These are phyloP conservation scores for Aspergillus ostianus DNA, from an alignment of 495 filamentous ascomycete species.

Conservation along the genomic window DNA sequence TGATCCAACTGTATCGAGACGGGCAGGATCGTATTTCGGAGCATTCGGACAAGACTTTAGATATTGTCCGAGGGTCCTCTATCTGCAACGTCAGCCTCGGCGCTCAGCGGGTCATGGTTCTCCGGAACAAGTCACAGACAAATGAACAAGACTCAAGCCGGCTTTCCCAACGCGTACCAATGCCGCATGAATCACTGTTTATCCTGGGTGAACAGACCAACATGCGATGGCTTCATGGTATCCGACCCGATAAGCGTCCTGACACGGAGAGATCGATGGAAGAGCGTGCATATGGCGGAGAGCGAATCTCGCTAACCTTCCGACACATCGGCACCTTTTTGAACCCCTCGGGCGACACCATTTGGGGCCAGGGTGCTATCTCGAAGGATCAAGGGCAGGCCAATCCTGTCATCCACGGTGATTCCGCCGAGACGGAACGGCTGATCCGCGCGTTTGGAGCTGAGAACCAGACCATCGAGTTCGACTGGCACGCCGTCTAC, in stretches of 20 bases:
- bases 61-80: slow-evolving; percentile 74
- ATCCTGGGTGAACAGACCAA: slow-evolving; percentile 81
- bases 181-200: slow-evolving; percentile 89
- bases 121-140: slow-evolving; percentile 71
- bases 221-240: slow-evolving; percentile 82
- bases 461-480: slow-evolving; percentile 74
- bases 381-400: slow-evolving; percentile 60
- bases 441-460: slow-evolving; percentile 78
- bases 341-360: slow-evolving; percentile 54
- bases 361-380: slow-evolving; percentile 91
- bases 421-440: slow-evolving; percentile 59
- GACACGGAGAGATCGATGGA: slow-evolving; percentile 59
- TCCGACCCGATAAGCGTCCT: slow-evolving; percentile 79
- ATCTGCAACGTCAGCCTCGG: slow-evolving; percentile 94
- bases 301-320: slow-evolving; percentile 91
- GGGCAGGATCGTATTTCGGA: slow-evolving; percentile 96
- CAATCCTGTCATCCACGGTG: slow-evolving; percentile 63
- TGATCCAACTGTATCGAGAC: slow-evolving; percentile 89
- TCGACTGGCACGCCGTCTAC: slow-evolving; percentile 79
- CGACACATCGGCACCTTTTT: slow-evolving; percentile 85
- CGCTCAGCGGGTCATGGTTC: slow-evolving; percentile 84
- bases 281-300: slow-evolving; percentile 70
- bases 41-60: slow-evolving; percentile 94
- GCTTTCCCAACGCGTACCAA: slow-evolving; percentile 60
- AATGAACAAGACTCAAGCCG: slow-evolving; percentile 36